phyloP scores from a whole-genome alignment of 2,329 filamentous ascomycete genomes.

The Aspergillus texensis region DNA sequence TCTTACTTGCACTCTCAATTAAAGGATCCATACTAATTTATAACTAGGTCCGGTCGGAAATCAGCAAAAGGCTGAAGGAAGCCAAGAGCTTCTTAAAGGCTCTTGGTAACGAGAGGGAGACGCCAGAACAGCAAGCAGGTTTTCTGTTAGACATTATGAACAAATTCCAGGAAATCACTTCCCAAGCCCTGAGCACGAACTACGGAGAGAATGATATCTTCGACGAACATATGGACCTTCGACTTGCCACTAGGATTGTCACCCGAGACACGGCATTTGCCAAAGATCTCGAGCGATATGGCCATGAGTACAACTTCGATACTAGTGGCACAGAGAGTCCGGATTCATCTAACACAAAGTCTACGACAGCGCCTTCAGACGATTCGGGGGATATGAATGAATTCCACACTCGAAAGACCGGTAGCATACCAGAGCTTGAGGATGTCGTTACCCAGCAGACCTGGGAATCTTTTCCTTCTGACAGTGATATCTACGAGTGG shows the following conservation, averaged over 20 bases:
- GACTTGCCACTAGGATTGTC: slow-evolving; percentile 38
- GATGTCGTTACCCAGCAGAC: slow-evolving; percentile 22
- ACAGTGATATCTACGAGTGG: slow-evolving; percentile 45
- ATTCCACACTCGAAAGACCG: slow-evolving; percentile 2
- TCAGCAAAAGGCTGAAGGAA: slow-evolving; percentile 33
- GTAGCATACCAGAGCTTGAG: slow-evolving; percentile 16
- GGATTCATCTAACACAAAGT: no score
- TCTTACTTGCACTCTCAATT: neutral
- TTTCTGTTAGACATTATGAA: slow-evolving; percentile 43
- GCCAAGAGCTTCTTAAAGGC: slow-evolving; percentile 29
- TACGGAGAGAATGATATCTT: slow-evolving; percentile 42
- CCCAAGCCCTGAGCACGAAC: slow-evolving; percentile 37
- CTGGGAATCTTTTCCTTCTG: neutral
- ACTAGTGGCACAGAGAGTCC: no score
- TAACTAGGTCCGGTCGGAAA: slow-evolving; percentile 35
- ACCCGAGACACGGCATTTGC: slow-evolving; percentile 28
- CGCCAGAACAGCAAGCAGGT: slow-evolving; percentile 32
- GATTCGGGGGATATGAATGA: neutral
- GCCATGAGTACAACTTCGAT: slow-evolving; percentile 23
- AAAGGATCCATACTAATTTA: neutral
- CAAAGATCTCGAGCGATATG: slow-evolving; percentile 23
- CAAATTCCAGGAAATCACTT: slow-evolving; percentile 41
- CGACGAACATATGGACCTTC: slow-evolving; percentile 30
- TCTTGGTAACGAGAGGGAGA: slow-evolving; percentile 40
- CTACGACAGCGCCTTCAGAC: neutral